These are phyloP conservation scores for Cryphonectria nitschkei DNA, from an alignment of 2,329 filamentous ascomycete species.

Conservation along the genomic window DNA sequence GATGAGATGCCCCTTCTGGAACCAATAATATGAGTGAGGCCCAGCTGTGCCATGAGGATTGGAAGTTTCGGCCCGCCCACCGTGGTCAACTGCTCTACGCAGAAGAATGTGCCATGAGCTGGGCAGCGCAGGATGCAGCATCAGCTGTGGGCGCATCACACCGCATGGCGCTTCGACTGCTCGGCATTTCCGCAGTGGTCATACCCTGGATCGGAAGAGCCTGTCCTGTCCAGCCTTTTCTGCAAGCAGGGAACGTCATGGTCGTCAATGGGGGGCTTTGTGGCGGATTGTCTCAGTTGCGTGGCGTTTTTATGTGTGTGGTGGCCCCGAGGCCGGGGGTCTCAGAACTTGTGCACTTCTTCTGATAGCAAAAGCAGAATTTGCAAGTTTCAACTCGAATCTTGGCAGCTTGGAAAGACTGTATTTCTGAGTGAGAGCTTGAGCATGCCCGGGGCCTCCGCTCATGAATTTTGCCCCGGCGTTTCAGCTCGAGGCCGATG, in stretches of 20 bases:
- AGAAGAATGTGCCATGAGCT: background rate
- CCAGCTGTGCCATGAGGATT: conserved; percentile 1
- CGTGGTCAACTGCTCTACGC: background rate
- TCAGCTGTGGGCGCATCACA: conserved; percentile 5
- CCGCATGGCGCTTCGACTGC: background rate
- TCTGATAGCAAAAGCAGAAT: background rate
- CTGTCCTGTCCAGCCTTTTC: background rate
- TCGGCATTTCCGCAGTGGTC: background rate
- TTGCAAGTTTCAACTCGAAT: background rate
- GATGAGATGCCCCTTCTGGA: background rate
- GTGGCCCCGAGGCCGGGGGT: background rate
- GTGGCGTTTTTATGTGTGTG: background rate
- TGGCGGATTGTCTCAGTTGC: background rate
- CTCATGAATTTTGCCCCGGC: background rate
- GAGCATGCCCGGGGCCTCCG: background rate
- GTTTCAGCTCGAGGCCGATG: conserved; percentile 1
- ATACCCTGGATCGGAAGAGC: background rate
- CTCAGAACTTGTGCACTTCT: background rate
- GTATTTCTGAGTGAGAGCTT: background rate
- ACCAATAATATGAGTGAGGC: background rate
- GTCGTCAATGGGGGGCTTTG: background rate
- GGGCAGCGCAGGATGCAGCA: background rate
- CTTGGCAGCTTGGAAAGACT: background rate
- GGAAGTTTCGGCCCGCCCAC: conserved; percentile 17
- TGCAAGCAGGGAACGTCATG: conserved; percentile 2